phyloP scores from a whole-genome alignment of 768 basidiomycete genomes.

The Boletus vermiculosoides region DNA sequence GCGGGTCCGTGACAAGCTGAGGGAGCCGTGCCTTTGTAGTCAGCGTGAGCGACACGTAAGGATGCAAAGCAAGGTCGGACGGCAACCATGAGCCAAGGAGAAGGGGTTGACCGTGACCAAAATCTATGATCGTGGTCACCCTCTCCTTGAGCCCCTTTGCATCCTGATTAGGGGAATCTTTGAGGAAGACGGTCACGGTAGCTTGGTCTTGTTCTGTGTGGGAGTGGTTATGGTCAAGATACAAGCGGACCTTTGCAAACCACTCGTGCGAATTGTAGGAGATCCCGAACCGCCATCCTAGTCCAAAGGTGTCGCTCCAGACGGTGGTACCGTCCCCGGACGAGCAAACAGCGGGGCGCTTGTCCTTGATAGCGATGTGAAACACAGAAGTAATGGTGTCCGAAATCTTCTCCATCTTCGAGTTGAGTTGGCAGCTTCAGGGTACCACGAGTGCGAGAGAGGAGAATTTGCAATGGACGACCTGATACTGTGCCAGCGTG shows the following conservation, averaged over 20 bases:
- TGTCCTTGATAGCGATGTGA: constrained; percentile 24
- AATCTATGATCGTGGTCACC: constrained; percentile 19
- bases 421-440: not conserved
- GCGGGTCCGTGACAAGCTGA: constrained; percentile 10
- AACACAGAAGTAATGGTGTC: constrained; percentile 26
- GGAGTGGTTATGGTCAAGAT: constrained; percentile 29
- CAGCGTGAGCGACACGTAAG: constrained; percentile 25
- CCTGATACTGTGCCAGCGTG: not conserved
- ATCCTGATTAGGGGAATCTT: not conserved
- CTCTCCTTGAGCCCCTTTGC: constrained; percentile 11
- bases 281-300: constrained; percentile 31
- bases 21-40: constrained; percentile 17
- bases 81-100: constrained; percentile 26
- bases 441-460: not conserved
- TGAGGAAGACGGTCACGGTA: constrained; percentile 11
- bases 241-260: constrained; percentile 25
- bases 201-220: constrained; percentile 24
- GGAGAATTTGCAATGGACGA: not conserved
- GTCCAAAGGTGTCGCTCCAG: constrained; percentile 29
- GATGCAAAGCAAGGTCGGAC: constrained; percentile 8
- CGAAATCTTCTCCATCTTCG: constrained; percentile 25
- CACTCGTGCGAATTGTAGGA: constrained; percentile 18
- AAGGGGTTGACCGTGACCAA: constrained; percentile 26
- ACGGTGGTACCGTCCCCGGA: constrained; percentile 1
- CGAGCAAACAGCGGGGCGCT: constrained; percentile 16